Conservation (phyloP, 129 eudicot genomes). For the Erigeron canadensis region DNA sequence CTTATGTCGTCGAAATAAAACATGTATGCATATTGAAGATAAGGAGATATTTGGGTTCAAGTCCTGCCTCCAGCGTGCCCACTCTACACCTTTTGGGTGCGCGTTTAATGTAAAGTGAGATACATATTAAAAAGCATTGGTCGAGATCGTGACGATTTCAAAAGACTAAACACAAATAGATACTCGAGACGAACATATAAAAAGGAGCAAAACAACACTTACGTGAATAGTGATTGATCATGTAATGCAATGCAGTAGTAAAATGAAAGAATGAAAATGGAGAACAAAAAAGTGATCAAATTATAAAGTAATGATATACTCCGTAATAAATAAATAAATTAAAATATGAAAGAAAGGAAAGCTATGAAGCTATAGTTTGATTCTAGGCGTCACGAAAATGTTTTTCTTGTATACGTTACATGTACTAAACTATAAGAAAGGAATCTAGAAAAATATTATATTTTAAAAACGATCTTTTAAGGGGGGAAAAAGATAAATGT, state of each 20-base stretch:
- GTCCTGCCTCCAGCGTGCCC: too few relatives aligned
- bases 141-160: too few relatives aligned
- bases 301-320: background rate
- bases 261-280: background rate
- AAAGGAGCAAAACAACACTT: constrained; percentile 8
- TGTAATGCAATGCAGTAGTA: constrained; percentile 15
- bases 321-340: too few relatives aligned
- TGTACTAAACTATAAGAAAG: constrained; percentile 48
- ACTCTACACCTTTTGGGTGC: too few relatives aligned
- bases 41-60: too few relatives aligned
- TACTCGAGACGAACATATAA: background rate
- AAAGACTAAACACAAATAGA: too few relatives aligned
- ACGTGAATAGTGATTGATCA: constrained; percentile 23
- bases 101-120: too few relatives aligned
- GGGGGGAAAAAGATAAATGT: background rate
- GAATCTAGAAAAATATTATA: constrained; percentile 32
- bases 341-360: constrained; percentile 1
- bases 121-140: too few relatives aligned
- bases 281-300: constrained; percentile 17
- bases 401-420: constrained; percentile 27
- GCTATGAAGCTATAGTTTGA: constrained; percentile 31
- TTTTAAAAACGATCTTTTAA: too few relatives aligned
- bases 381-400: constrained; percentile 22
- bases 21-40: too few relatives aligned
- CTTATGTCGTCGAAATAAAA: too few relatives aligned